Percentiles rank a stretch among this genome's conserved stretches.
Evolutionary conservation across 208 protist genomes (phyloP).

Genomic region (Borovskyia barvae): DNA sequence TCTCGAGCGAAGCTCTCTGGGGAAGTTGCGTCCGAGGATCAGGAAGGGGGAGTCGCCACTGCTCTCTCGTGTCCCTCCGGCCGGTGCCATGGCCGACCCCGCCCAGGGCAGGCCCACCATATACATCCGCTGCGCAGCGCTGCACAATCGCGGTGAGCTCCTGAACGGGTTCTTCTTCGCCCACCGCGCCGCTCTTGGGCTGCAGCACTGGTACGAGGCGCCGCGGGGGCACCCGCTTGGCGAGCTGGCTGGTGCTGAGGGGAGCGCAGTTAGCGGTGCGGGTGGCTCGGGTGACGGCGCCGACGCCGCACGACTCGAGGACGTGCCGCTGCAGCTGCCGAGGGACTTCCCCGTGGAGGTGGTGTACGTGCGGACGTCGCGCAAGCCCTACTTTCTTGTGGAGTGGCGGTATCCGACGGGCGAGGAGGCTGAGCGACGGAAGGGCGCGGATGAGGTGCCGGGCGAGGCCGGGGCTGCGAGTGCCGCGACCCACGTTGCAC

Average conservation of each 20-base stretch:
- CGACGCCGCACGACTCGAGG: too few relatives aligned
- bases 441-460: neutral
- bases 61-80: too few relatives aligned
- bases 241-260: too few relatives aligned
- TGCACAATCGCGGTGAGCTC: conserved; percentile 65
- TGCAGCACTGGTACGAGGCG: conserved; percentile 37
- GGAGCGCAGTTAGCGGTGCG: too few relatives aligned
- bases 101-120: conserved; percentile 37
- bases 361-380: conserved; percentile 58
- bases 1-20: too few relatives aligned
- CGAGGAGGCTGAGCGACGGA: conserved; percentile 31
- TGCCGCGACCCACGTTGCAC: neutral
- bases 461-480: neutral
- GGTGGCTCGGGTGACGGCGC: neutral
- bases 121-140: conserved; percentile 56
- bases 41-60: too few relatives aligned
- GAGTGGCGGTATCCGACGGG: conserved; percentile 59
- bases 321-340: conserved; percentile 27
- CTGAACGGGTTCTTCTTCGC: conserved; percentile 73
- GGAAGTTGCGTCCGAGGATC: too few relatives aligned
- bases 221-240: too few relatives aligned
- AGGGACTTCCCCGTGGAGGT: conserved; percentile 66
- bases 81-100: neutral
- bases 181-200: conserved; percentile 35
- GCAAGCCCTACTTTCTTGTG: conserved; percentile 82